Percentiles rank a stretch among this genome's conserved stretches.
Evolutionary conservation across 1,284 basidiomycete species (phyloP).

Genomic region (Cutaneotrichosporon sp.): DNA sequence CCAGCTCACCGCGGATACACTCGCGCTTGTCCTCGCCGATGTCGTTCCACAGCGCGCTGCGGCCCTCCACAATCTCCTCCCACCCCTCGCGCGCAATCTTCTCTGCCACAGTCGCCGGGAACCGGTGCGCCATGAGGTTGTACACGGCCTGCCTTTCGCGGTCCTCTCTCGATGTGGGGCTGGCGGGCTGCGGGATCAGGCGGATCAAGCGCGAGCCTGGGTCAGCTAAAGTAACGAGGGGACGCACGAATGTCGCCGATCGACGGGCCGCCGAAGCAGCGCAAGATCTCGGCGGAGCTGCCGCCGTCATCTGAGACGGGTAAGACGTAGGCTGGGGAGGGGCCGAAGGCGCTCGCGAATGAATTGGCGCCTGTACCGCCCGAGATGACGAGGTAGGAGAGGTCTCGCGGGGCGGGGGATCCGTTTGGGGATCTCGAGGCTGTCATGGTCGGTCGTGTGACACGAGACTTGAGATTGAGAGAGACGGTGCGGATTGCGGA

Average conservation of each 20-base stretch:
- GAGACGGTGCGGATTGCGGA: not conserved
- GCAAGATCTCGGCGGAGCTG: constrained; percentile 54
- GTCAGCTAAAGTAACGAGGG: not conserved
- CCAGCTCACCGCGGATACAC: constrained; percentile 49
- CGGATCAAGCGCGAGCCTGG: constrained; percentile 57
- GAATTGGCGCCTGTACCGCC: constrained; percentile 59
- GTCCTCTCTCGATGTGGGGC: constrained; percentile 31
- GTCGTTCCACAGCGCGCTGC: constrained; percentile 77
- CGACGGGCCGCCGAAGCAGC: constrained; percentile 56
- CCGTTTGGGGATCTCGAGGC: not conserved
- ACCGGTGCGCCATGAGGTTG: constrained; percentile 74
- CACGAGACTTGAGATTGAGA: not conserved
- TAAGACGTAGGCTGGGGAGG: constrained; percentile 53
- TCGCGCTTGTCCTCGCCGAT: constrained; percentile 93
- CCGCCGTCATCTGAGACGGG: constrained; percentile 60
- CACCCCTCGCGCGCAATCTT: constrained; percentile 80
- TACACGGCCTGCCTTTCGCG: constrained; percentile 63
- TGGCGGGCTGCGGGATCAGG: constrained; percentile 53
- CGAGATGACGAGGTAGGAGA: constrained; percentile 55
- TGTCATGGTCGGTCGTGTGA: not conserved
- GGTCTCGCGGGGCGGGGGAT: not conserved
- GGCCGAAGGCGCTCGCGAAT: constrained; percentile 57
- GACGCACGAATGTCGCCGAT: constrained; percentile 56
- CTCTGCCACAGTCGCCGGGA: constrained; percentile 68
- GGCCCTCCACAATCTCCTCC: constrained; percentile 90